Percentiles rank a stretch among this genome's conserved stretches.
phyloP scores from a whole-genome alignment of 2,329 filamentous ascomycete genomes.

The Trichophyton mentagrophytes region DNA sequence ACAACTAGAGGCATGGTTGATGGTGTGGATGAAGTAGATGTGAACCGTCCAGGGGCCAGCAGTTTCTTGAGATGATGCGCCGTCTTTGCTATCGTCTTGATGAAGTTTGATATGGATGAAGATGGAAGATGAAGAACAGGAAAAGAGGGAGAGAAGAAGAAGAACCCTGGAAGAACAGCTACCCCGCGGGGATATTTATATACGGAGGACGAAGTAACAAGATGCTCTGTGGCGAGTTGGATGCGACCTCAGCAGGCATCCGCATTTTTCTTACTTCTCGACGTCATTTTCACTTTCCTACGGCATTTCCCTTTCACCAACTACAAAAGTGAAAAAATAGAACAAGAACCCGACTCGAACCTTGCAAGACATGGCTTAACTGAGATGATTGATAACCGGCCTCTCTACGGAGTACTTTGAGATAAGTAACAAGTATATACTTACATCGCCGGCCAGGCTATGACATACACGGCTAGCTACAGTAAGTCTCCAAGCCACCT shows the following conservation, averaged over 20 bases:
- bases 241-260: slow-evolving; percentile 4
- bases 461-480: not conserved
- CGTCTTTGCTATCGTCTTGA: not conserved
- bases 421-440: too few relatives aligned
- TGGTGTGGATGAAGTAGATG: not conserved
- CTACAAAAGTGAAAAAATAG: too few relatives aligned
- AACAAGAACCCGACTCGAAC: not conserved
- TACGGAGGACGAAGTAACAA: not conserved
- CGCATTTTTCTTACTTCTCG: not conserved
- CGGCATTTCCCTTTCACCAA: too few relatives aligned
- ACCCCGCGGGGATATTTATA: slow-evolving; percentile 2
- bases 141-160: not conserved
- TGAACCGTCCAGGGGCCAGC: not conserved
- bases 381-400: not conserved
- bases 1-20: slow-evolving; percentile 37
- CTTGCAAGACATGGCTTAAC: not conserved
- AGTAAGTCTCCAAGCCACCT: not conserved
- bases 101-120: not conserved
- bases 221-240: not conserved
- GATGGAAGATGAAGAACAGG: not conserved
- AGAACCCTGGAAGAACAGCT: not conserved
- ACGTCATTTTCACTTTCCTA: not conserved
- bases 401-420: not conserved
- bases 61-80: slow-evolving; percentile 1
- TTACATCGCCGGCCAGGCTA: not conserved